A percentile compares a stretch with the other conserved stretches of the same genome.
These are phyloP conservation scores for Reutealis trisperma DNA, from an alignment of 345 rosid genomes.

Conservation along the genomic window DNA sequence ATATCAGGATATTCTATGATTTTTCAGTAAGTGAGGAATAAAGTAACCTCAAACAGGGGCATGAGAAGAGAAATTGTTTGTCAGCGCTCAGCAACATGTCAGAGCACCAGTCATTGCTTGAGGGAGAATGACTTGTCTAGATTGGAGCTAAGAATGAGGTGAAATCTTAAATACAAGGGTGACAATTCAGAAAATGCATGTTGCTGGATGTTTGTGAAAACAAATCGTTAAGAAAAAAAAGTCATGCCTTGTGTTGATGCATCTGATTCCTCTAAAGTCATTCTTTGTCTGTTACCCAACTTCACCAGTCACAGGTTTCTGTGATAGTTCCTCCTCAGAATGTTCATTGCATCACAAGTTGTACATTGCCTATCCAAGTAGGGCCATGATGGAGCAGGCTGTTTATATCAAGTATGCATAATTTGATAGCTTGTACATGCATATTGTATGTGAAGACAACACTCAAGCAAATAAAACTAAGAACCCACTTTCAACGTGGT, in stretches of 20 bases:
- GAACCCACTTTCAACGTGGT: too few relatives aligned
- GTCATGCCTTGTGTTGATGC: neutral
- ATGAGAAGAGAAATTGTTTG: neutral
- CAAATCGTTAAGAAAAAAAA: neutral
- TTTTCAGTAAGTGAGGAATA: neutral
- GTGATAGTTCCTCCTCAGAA: too few relatives aligned
- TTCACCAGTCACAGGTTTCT: too few relatives aligned
- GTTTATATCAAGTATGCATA: neutral
- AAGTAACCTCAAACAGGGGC: neutral
- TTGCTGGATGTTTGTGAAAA: neutral
- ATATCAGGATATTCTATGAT: neutral
- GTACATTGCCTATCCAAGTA: neutral
- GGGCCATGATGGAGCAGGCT: neutral
- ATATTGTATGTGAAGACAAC: neutral
- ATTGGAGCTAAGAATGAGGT: neutral
- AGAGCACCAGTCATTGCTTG: neutral
- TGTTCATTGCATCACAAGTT: too few relatives aligned
- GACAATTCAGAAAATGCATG: neutral
- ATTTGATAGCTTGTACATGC: neutral
- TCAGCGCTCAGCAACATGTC: neutral
- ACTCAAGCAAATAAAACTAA: neutral
- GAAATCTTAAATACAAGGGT: neutral
- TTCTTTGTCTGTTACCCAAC: neutral
- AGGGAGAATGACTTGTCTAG: neutral
- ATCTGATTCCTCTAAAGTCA: neutral